Conservation (phyloP, 1,284 basidiomycete genomes). For the Tremellales sp. region DNA sequence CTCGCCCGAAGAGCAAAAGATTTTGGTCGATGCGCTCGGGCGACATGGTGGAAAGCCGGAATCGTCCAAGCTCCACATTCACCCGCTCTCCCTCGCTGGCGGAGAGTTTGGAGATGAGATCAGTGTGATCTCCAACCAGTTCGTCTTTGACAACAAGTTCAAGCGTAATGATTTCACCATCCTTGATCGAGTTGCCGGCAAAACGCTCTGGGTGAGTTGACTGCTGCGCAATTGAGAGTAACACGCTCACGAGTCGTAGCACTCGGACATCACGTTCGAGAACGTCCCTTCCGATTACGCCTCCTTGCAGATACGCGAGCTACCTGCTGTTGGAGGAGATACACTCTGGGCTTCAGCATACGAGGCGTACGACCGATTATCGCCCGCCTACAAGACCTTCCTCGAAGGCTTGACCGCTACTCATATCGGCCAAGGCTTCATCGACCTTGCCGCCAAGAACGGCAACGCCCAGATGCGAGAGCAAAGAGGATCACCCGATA, state of each 20-base stretch:
- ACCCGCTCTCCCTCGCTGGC: slow-evolving; percentile 58
- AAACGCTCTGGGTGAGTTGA: slow-evolving; percentile 22
- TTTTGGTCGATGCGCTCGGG: slow-evolving; percentile 55
- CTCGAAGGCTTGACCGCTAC: slow-evolving; percentile 52
- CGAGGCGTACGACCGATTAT: slow-evolving; percentile 47
- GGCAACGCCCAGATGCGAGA: slow-evolving; percentile 16
- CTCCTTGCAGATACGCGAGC: slow-evolving; percentile 48
- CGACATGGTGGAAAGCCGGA: slow-evolving; percentile 58
- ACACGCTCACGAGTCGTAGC: slow-evolving; percentile 10
- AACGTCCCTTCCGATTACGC: slow-evolving; percentile 19
- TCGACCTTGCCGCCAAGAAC: slow-evolving; percentile 38
- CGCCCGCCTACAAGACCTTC: slow-evolving; percentile 26
- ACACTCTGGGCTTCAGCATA: slow-evolving; percentile 53
- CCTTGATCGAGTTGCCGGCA: slow-evolving; percentile 13
- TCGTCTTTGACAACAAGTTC: slow-evolving; percentile 26
- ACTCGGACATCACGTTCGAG: slow-evolving; percentile 67
- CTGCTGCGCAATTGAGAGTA: not conserved
- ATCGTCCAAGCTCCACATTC: slow-evolving; percentile 58
- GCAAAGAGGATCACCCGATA: slow-evolving; percentile 57
- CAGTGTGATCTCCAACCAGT: slow-evolving; percentile 25
- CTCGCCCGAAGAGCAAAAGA: slow-evolving; percentile 51
- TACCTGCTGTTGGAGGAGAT: slow-evolving; percentile 51
- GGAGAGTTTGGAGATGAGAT: slow-evolving; percentile 36
- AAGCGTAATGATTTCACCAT: slow-evolving; percentile 14
- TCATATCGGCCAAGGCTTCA: slow-evolving; percentile 58